These are phyloP conservation scores for Cercospora zeina DNA, from an alignment of 2,329 filamentous ascomycete species.

Conservation along the genomic window DNA sequence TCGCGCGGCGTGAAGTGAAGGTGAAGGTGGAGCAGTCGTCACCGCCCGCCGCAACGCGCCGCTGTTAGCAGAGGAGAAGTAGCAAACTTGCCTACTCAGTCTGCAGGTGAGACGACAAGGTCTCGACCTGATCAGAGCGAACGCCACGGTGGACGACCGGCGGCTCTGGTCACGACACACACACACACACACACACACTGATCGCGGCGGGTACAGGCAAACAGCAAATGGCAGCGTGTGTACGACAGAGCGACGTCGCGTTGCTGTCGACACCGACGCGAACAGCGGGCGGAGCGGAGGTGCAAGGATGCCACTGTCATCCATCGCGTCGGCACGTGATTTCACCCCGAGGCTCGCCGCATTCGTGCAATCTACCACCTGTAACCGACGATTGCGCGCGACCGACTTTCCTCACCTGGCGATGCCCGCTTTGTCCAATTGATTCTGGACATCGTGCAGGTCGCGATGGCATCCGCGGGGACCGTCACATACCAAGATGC, in stretches of 20 bases:
- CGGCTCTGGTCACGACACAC: no score
- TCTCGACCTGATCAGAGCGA: not conserved
- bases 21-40: not conserved
- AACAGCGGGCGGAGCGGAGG: not conserved
- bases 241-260: not conserved
- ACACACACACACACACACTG: not conserved
- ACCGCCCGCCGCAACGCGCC: constrained; percentile 4
- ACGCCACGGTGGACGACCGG: not conserved
- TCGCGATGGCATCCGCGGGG: constrained; percentile 37
- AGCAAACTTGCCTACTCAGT: constrained; percentile 29
- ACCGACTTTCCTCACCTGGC: constrained; percentile 12
- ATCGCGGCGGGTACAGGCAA: not conserved
- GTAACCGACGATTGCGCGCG: not conserved
- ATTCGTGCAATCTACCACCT: not conserved
- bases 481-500: constrained; percentile 53
- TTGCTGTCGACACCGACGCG: not conserved
- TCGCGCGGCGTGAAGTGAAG: constrained; percentile 5
- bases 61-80: constrained; percentile 16
- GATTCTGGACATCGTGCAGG: constrained; percentile 7
- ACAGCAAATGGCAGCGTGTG: not conserved
- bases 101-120: constrained; percentile 5
- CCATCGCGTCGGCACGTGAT: not conserved
- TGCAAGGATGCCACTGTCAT: not conserved
- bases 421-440: constrained; percentile 4
- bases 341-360: constrained; percentile 11